Evolutionary conservation across 306 rosid genomes (phyloP), one percentile per base, ranked within the genome.

Genomic region (Cajanus cajan): DNA sequence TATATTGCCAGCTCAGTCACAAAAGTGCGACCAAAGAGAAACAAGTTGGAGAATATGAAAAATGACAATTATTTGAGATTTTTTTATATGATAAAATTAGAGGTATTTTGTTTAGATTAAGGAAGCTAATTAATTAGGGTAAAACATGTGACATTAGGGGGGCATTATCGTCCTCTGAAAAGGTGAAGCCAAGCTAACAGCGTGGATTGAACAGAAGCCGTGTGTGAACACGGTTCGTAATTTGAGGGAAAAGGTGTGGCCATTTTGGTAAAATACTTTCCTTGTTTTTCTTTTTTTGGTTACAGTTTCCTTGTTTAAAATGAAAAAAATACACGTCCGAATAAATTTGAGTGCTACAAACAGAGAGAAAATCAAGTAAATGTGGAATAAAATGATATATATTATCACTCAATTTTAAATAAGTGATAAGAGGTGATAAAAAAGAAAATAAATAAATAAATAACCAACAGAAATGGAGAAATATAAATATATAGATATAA

Each of bases 151-250:
- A 63, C 4, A 48, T 37, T 14, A 14, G 45, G 43, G n/a, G 95
- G 93, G 89, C 68, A 85, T 63, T 80, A 78, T 84, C 62, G 90
- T 88, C 88, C 84, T 4, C 18, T 15, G 11, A 0, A 48, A 45
- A 41, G 0, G 16, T 9, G 14, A 25, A 19, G 71, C 31, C 71
- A 52, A 19, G 71, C 31, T 68, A 52, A 43, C 52, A 5, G 31
- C 8, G 47, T 13, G 69, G 41, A 12, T 13, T 22, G 28, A 0
- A 2, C 21, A 76, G 47, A 76, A 79, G 11, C 67, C 76, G 86
- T 61, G 22, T 3, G 1, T 4, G 37, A 14, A 57, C 84, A 82
- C 68, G 77, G 51, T 44, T 62, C 6, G 88, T 85, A 75, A 80
- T 84, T 73, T 55, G 8, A 7, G 8, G 2, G 0, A 12, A 41